A percentile compares a stretch with the other conserved stretches of the same genome.
Conservation (phyloP, 768 basidiomycete species). For the Chalciporus chontae region DNA sequence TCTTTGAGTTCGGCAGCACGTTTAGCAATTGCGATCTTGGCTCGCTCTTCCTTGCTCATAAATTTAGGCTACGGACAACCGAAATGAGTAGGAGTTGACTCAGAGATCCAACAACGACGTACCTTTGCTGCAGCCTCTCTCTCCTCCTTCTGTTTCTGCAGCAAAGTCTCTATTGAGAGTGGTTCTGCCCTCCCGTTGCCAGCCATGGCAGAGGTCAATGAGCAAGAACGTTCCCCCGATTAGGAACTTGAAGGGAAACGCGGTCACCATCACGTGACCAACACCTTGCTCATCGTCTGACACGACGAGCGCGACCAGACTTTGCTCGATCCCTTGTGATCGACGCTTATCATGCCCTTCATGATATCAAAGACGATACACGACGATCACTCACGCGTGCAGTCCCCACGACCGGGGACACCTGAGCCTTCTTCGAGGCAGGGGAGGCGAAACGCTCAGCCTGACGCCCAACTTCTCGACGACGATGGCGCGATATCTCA, state of each 20-base stretch:
- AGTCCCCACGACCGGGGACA: slow-evolving; percentile 54
- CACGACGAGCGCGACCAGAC: slow-evolving; percentile 20
- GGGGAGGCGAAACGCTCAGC: slow-evolving; percentile 50
- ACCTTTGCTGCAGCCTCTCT: slow-evolving; percentile 91
- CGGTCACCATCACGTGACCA: slow-evolving; percentile 17
- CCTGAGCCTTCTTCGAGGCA: slow-evolving; percentile 61
- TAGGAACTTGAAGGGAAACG: slow-evolving; percentile 10
- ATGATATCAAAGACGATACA: slow-evolving; percentile 7
- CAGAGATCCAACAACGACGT: slow-evolving; percentile 2
- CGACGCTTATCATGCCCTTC: slow-evolving; percentile 13
- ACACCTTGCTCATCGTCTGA: slow-evolving; percentile 18
- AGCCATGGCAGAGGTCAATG: slow-evolving; percentile 37
- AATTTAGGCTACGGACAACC: slow-evolving; percentile 74
- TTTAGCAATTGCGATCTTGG: slow-evolving; percentile 82
- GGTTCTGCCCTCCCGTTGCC: slow-evolving; percentile 50
- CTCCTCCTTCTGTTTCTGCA: slow-evolving; percentile 84
- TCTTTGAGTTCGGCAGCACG: slow-evolving; percentile 79
- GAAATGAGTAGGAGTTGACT: background rate
- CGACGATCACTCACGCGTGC: slow-evolving; percentile 26
- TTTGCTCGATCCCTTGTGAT: slow-evolving; percentile 19
- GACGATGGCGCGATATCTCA: slow-evolving; percentile 66
- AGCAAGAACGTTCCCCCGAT: slow-evolving; percentile 1
- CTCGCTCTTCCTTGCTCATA: slow-evolving; percentile 88
- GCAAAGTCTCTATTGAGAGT: slow-evolving; percentile 81
- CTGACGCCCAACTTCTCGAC: slow-evolving; percentile 58